These are phyloP conservation scores for Saururus chinensis DNA, from an alignment of 164 flowering plant genomes.

Conservation along the genomic window DNA sequence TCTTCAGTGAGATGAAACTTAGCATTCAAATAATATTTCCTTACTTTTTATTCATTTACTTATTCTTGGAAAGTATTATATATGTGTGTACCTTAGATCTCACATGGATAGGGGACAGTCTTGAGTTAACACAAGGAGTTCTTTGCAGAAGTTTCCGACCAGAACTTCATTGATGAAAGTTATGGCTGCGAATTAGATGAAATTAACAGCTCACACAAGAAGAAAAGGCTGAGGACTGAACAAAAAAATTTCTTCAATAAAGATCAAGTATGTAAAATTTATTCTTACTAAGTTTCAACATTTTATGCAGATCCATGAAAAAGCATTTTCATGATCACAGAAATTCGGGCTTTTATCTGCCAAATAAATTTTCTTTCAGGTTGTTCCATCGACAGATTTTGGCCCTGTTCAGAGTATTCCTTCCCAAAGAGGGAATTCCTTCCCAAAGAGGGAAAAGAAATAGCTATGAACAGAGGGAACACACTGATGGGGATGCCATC, in stretches of 20 bases:
- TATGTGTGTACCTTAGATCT: too few species aligned
- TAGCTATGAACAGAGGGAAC: background rate
- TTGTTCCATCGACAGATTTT: background rate
- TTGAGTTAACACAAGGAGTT: background rate
- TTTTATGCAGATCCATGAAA: background rate
- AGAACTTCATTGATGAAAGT: slow-evolving; percentile 55
- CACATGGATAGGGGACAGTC: too few species aligned
- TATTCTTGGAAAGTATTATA: too few species aligned
- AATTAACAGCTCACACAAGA: slow-evolving; percentile 3
- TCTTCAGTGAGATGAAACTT: too few species aligned
- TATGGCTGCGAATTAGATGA: slow-evolving; percentile 14
- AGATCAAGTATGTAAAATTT: slow-evolving; percentile 5
- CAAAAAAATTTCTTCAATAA: background rate
- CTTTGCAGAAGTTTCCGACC: slow-evolving; percentile 58
- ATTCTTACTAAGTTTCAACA: background rate
- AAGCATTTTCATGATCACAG: background rate
- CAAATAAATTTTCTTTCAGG: background rate
- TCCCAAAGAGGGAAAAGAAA: background rate
- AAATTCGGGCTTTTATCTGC: background rate
- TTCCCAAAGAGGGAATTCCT: background rate
- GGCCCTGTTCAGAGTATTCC: background rate
- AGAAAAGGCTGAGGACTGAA: slow-evolving; percentile 5
- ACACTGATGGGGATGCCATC: background rate
- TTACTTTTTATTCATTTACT: too few species aligned
- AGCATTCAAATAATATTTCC: too few species aligned